phyloP scores from a whole-genome alignment of 2,329 filamentous ascomycete genomes.

The Beauveria brongniartii region DNA sequence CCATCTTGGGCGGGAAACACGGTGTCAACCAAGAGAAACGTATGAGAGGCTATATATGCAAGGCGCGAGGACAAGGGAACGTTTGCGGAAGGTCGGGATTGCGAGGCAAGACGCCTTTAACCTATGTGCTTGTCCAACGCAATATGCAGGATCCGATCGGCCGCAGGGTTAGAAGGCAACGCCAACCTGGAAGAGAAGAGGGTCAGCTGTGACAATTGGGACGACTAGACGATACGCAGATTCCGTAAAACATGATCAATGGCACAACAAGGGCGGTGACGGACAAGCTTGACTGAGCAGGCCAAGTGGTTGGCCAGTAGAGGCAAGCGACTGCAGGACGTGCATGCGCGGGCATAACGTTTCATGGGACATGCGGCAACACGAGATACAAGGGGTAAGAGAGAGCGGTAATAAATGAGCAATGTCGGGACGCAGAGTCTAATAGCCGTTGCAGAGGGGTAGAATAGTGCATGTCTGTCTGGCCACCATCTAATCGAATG shows the following conservation, averaged over 20 bases:
- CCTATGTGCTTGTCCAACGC: background rate
- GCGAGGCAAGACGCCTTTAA: constrained; percentile 1
- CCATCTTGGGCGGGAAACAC: constrained; percentile 52
- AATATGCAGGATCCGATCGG: constrained; percentile 7
- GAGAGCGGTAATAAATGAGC: background rate
- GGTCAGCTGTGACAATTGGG: background rate
- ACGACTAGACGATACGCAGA: background rate
- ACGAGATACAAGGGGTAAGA: background rate
- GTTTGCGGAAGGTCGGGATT: background rate
- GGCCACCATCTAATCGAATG: background rate
- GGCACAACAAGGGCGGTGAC: background rate
- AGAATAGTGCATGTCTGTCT: background rate
- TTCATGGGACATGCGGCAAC: constrained; percentile 4
- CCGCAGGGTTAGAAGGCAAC: constrained; percentile 9
- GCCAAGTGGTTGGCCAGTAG: background rate
- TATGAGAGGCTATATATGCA: background rate
- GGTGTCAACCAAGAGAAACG: constrained; percentile 22
- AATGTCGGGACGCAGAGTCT: background rate
- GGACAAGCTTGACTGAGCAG: background rate
- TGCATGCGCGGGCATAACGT: constrained; percentile 1
- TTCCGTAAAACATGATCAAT: background rate
- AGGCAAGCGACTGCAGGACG: constrained; percentile 1
- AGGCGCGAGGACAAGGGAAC: background rate
- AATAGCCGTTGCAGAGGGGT: background rate
- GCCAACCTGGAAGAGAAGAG: background rate